Percentiles rank a stretch among this genome's conserved stretches.
Evolutionary conservation across 2,329 filamentous ascomycete genomes (phyloP).

Genomic region (Fusarium sp.): DNA sequence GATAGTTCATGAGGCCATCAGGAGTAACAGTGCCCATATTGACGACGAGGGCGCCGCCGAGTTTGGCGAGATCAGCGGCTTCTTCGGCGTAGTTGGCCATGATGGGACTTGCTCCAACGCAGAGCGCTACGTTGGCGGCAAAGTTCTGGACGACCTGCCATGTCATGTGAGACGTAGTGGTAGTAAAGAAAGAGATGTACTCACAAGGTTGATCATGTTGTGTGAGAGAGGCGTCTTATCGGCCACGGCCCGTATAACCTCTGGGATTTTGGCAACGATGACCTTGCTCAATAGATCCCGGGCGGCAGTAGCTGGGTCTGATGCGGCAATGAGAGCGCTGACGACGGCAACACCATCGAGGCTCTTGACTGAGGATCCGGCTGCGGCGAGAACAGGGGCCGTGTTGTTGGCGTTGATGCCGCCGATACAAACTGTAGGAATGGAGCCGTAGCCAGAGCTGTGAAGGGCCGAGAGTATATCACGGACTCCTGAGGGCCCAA

Average conservation of each 20-base stretch:
- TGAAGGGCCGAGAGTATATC: conserved; percentile 70
- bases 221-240: conserved; percentile 80
- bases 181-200: background rate
- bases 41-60: conserved; percentile 84
- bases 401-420: conserved; percentile 85
- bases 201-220: conserved; percentile 93
- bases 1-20: conserved; percentile 78
- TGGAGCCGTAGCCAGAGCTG: conserved; percentile 57
- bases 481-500: conserved; percentile 68
- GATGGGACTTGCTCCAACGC: conserved; percentile 88
- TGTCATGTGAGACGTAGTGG: conserved; percentile 1
- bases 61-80: conserved; percentile 80
- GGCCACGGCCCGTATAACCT: conserved; percentile 72
- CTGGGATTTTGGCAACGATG: conserved; percentile 63
- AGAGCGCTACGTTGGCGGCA: conserved; percentile 88
- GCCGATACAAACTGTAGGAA: conserved; percentile 86
- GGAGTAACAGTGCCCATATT: conserved; percentile 95
- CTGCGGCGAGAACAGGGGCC: conserved; percentile 80
- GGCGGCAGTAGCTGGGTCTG: conserved; percentile 75
- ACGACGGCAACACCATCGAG: conserved; percentile 90
- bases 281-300: conserved; percentile 63
- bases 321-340: conserved; percentile 84
- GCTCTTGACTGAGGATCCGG: conserved; percentile 64
- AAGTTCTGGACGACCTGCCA: conserved; percentile 91
- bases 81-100: conserved; percentile 92